phyloP scores from a whole-genome alignment of 768 basidiomycete genomes.

The Rhizopogon rudus region DNA sequence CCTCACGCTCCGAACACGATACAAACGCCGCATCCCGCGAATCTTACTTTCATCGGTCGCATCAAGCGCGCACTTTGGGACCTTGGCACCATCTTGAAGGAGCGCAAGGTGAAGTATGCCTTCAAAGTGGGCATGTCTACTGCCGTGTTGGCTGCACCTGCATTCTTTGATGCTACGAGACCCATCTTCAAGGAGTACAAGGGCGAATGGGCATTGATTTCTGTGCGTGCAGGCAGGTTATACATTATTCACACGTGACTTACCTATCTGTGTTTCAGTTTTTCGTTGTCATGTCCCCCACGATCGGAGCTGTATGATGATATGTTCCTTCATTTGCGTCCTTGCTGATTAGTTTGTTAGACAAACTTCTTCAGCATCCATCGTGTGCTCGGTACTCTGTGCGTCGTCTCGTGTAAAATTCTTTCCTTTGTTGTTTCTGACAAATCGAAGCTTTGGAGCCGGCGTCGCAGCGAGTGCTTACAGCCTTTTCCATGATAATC shows the following conservation, averaged over 20 bases:
- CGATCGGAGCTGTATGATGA: slow-evolving; percentile 70
- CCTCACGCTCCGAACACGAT: slow-evolving; percentile 85
- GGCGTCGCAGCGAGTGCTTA: slow-evolving; percentile 68
- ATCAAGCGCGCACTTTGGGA: slow-evolving; percentile 72
- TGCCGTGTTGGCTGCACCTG: slow-evolving; percentile 80
- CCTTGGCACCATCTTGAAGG: slow-evolving; percentile 55
- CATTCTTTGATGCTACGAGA: slow-evolving; percentile 78
- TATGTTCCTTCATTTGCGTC: slow-evolving; percentile 2
- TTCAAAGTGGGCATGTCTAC: slow-evolving; percentile 84
- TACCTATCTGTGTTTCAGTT: slow-evolving; percentile 38
- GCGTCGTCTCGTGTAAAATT: slow-evolving; percentile 21
- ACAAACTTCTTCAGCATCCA: slow-evolving; percentile 85
- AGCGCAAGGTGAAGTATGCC: slow-evolving; percentile 81
- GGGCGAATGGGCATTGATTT: slow-evolving; percentile 96
- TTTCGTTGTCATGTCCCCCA: slow-evolving; percentile 89
- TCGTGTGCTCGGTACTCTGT: slow-evolving; percentile 85
- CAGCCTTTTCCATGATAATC: slow-evolving; percentile 69
- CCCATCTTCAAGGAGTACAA: slow-evolving; percentile 75
- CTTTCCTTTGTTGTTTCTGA: not conserved
- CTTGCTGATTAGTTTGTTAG: slow-evolving; percentile 30
- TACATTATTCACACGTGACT: slow-evolving; percentile 11
- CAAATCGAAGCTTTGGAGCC: slow-evolving; percentile 62
- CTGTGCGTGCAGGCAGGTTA: slow-evolving; percentile 41
- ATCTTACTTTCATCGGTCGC: slow-evolving; percentile 56
- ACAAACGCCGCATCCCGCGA: slow-evolving; percentile 63